Conservation (phyloP, 2,329 filamentous ascomycete species). For the Spiromastix sp. region DNA sequence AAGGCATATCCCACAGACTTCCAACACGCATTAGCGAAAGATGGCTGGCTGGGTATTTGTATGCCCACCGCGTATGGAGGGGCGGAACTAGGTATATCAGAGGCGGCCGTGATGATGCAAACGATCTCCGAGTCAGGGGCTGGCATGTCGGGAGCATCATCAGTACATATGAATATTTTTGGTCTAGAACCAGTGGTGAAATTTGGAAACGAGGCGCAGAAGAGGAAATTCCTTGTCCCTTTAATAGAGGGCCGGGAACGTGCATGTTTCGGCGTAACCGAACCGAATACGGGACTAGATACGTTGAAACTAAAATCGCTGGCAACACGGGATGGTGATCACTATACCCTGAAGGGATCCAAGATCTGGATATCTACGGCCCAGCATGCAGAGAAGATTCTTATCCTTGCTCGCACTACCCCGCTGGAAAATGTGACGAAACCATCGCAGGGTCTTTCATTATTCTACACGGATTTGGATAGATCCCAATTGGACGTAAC, state of each 20-base stretch:
- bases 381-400: slow-evolving; percentile 51
- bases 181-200: slow-evolving; percentile 55
- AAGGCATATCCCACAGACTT: slow-evolving; percentile 32
- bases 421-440: slow-evolving; percentile 44
- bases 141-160: slow-evolving; percentile 32
- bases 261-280: slow-evolving; percentile 56
- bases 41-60: slow-evolving; percentile 38
- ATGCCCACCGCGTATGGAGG: slow-evolving; percentile 34
- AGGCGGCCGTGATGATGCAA: slow-evolving; percentile 39
- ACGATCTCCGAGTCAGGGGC: slow-evolving; percentile 37
- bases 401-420: slow-evolving; percentile 52
- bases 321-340: slow-evolving; percentile 40
- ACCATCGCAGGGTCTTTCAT: slow-evolving; percentile 48
- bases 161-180: slow-evolving; percentile 45
- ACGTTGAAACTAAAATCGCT: slow-evolving; percentile 55
- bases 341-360: slow-evolving; percentile 54
- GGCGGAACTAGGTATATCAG: slow-evolving; percentile 31
- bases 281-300: slow-evolving; percentile 54
- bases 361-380: slow-evolving; percentile 62
- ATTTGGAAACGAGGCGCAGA: slow-evolving; percentile 51
- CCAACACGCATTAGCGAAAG: slow-evolving; percentile 28
- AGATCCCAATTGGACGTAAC: slow-evolving; percentile 55
- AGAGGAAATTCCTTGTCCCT: slow-evolving; percentile 47
- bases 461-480: slow-evolving; percentile 40
- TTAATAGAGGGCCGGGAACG: slow-evolving; percentile 49